Evolutionary conservation across 192 early-diverging fungal species (phyloP), one percentile per base, ranked within the genome.

Genomic region (Podila horticola): DNA sequence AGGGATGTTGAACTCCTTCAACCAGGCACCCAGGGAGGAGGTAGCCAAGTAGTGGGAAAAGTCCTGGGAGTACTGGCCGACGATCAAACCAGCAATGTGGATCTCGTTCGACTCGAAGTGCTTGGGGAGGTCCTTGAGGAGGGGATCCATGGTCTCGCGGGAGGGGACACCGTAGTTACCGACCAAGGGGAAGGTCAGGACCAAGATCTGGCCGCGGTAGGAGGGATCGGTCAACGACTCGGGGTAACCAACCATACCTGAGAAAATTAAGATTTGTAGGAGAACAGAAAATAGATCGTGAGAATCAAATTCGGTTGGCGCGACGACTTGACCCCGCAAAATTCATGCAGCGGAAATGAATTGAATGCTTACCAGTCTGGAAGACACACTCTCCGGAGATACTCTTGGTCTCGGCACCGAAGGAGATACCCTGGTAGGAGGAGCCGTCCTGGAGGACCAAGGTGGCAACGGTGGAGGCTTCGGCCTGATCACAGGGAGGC

Each of bases 91-190:
- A 51, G 95, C 93, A 74, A 98, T 86, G 82, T 99, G 98, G 79
- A 99, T 98, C 85, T 95, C 83, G 82, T 82, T 89, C 55, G 97
- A 97, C 88, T 99, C 98, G 85, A 99, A 98, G 88, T 99, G 92
- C 64, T 92, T 90, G 19, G 93, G 97, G 33, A 99, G 88, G 74
- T 93, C 94, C 84, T 96, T 91, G 74, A 98, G 89, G 74, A 90
- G 74, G 33, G 87, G 83, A 76, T 99, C 97, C 82, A 95, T 90
- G 66, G 86, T 94, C 22, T 91, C 91, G 61, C 94, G 92, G 36
- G 93, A 94, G 33, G 98, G 98, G 12, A 98, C 97, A 83, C 98
- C 98, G 84, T 98, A 98, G 87, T 99, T 99, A 62, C 98, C 98
- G 65, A 99, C 86, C 63, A 99, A 86, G 17, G 98, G 98, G 86